Conservation (phyloP, 1,139 yeast species). For the Arxiozyma heterogenica region DNA sequence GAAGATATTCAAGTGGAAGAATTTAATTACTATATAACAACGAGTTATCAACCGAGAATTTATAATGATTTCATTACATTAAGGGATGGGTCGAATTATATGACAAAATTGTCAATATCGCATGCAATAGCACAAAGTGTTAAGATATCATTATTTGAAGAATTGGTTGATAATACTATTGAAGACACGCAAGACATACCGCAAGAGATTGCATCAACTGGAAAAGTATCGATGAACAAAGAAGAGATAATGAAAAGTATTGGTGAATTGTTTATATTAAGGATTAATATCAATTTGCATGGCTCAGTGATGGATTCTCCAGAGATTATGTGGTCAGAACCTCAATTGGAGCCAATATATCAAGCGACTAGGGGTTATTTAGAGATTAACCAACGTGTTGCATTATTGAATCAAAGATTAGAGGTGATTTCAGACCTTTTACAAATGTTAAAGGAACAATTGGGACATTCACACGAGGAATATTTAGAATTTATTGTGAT, state of each 20-base stretch:
- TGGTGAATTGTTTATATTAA: slow-evolving; percentile 83
- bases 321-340: slow-evolving; percentile 98
- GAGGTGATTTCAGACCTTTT: slow-evolving; percentile 89
- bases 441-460: slow-evolving; percentile 93
- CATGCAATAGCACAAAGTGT: slow-evolving; percentile 92
- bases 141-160: slow-evolving; percentile 89
- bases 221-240: slow-evolving; percentile 88
- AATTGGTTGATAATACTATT: slow-evolving; percentile 87
- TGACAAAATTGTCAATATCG: slow-evolving; percentile 80
- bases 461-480: slow-evolving; percentile 88
- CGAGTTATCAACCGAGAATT: slow-evolving; percentile 87
- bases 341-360: slow-evolving; percentile 91
- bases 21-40: slow-evolving; percentile 86
- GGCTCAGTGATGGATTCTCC: slow-evolving; percentile 95
- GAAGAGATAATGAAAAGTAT: slow-evolving; percentile 94
- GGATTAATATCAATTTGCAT: slow-evolving; percentile 86
- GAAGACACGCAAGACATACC: slow-evolving; percentile 97
- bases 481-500: slow-evolving; percentile 88
- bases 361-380: slow-evolving; percentile 93
- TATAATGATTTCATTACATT: slow-evolving; percentile 91
- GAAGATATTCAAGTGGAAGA: slow-evolving; percentile 93
- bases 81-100: slow-evolving; percentile 82
- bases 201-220: slow-evolving; percentile 86
- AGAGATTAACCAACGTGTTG: slow-evolving; percentile 88
- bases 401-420: slow-evolving; percentile 75